These are phyloP conservation scores for Kwoniella bestiolae DNA, from an alignment of 768 basidiomycete genomes.

Conservation along the genomic window DNA sequence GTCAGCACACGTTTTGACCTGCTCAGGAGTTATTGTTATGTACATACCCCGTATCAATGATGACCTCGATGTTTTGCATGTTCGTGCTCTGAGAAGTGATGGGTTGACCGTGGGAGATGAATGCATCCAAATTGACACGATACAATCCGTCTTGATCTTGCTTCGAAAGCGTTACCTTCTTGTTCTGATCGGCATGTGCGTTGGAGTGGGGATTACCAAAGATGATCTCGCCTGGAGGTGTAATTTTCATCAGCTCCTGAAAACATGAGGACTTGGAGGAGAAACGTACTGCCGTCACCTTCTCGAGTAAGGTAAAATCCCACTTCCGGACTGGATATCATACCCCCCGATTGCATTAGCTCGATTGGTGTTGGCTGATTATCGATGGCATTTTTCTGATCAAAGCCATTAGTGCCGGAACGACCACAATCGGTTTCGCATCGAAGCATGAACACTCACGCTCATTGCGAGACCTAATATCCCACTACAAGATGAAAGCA, in stretches of 20 bases:
- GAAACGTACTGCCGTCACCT: conserved; percentile 10
- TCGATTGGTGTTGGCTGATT: conserved; percentile 8
- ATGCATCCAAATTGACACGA: conserved; percentile 12
- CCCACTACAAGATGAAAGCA: not conserved
- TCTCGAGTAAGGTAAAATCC: conserved; percentile 7
- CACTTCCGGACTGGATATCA: conserved; percentile 8
- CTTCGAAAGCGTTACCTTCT: not conserved
- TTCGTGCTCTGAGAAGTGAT: not conserved
- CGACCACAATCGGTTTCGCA: not conserved
- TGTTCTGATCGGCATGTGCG: conserved; percentile 14
- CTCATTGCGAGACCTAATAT: conserved; percentile 14
- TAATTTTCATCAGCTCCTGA: not conserved
- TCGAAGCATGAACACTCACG: not conserved
- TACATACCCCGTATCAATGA: conserved; percentile 21
- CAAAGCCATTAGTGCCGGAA: not conserved
- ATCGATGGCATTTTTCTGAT: conserved; percentile 8
- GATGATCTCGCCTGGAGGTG: conserved; percentile 4
- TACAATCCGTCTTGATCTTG: conserved; percentile 9
- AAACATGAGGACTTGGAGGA: not conserved
- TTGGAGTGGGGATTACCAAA: conserved; percentile 16
- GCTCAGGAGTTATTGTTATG: no score
- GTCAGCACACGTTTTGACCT: no score
- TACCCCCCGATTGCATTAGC: not conserved
- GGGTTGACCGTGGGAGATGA: not conserved
- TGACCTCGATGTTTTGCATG: conserved; percentile 13